These are phyloP conservation scores for Bidens hawaiensis DNA, from an alignment of 140 eudicot genomes.

Conservation along the genomic window DNA sequence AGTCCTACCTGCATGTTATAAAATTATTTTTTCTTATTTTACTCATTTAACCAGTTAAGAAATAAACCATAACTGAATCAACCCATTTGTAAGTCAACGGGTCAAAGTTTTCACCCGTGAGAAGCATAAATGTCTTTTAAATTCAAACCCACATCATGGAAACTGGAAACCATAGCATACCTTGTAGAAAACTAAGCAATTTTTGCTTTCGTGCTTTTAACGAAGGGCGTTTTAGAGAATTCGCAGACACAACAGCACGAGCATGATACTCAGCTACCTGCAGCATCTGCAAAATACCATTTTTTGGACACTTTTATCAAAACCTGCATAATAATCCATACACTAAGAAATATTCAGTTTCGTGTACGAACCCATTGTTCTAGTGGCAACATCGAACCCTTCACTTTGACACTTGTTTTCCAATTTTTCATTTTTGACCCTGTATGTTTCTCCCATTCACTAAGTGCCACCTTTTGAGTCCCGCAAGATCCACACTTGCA, in stretches of 20 bases:
- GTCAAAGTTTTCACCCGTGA: not conserved
- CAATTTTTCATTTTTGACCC: constrained; percentile 86
- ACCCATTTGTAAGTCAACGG: not conserved
- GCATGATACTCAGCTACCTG: constrained; percentile 93
- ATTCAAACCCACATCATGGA: not conserved
- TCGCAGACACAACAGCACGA: constrained; percentile 62
- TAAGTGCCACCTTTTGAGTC: constrained; percentile 67
- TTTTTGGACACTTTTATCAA: constrained; percentile 5
- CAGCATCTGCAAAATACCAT: constrained; percentile 59
- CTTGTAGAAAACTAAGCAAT: constrained; percentile 79
- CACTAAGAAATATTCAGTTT: constrained; percentile 12
- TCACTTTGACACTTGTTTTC: constrained; percentile 85
- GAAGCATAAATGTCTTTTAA: not conserved
- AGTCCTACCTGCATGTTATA: not conserved
- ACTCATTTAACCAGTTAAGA: not conserved
- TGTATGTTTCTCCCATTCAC: constrained; percentile 97
- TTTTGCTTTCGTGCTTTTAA: constrained; percentile 83
- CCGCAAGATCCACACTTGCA: constrained; percentile 97
- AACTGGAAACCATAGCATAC: constrained; percentile 29
- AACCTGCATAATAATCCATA: not conserved
- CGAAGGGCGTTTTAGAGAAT: constrained; percentile 83
- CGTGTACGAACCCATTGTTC: constrained; percentile 85
- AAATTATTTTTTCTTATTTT: not conserved
- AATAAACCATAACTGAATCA: not conserved
- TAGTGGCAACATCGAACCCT: constrained; percentile 68